These are phyloP conservation scores for Cercospora sp. DNA, from an alignment of 2,329 filamentous ascomycete genomes.

Conservation along the genomic window DNA sequence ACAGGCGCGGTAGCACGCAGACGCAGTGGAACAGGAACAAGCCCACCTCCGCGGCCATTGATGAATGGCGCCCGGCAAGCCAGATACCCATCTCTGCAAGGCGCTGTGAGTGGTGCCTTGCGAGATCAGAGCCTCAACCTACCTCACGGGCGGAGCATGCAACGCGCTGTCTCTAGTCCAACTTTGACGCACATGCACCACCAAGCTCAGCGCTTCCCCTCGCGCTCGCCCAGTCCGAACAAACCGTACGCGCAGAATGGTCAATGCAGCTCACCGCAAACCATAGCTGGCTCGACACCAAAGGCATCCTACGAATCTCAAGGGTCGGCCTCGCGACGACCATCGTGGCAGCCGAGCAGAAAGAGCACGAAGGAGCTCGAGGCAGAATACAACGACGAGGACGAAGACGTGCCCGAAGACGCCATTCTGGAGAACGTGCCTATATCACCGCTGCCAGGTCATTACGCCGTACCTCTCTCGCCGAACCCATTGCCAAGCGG, in stretches of 20 bases:
- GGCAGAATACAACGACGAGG: constrained; percentile 75
- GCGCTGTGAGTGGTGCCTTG: constrained; percentile 41
- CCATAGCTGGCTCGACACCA: constrained; percentile 25
- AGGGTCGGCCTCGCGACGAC: constrained; percentile 36
- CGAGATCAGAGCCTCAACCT: constrained; percentile 42
- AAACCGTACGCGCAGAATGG: constrained; percentile 30
- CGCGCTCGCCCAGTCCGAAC: constrained; percentile 39
- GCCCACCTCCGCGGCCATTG: constrained; percentile 20
- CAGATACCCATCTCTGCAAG: constrained; percentile 44
- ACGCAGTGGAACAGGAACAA: constrained; percentile 22
- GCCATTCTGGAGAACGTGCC: constrained; percentile 79
- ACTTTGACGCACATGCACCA: constrained; percentile 32
- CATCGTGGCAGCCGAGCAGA: constrained; percentile 66
- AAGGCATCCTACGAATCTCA: constrained; percentile 30
- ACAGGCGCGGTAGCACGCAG: constrained; percentile 15
- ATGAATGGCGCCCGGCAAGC: constrained; percentile 24
- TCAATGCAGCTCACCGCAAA: constrained; percentile 23
- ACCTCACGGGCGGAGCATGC: constrained; percentile 40
- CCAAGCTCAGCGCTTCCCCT: constrained; percentile 24
- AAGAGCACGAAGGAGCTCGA: constrained; percentile 72
- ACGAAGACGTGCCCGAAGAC: constrained; percentile 74
- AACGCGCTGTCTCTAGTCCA: constrained; percentile 45
- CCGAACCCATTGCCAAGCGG: constrained; percentile 15
- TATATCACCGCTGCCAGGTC: constrained; percentile 61
- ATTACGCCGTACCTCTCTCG: constrained; percentile 36